Evolutionary conservation across 1,284 basidiomycete genomes (phyloP), one percentile per base, ranked within the genome.

Genomic region (Ganoderma sinense): DNA sequence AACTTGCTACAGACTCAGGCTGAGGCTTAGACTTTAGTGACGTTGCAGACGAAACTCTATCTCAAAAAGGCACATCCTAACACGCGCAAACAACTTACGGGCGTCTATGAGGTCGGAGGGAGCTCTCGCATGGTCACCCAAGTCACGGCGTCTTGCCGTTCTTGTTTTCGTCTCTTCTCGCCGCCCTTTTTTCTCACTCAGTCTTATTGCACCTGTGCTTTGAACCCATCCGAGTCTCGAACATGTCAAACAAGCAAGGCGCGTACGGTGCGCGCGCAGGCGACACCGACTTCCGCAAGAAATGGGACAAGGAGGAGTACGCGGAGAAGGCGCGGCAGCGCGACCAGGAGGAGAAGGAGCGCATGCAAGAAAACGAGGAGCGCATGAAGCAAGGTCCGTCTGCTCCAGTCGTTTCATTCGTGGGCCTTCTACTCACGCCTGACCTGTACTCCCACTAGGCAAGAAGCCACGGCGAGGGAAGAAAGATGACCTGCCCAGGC

Each of bases 301-400:
- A 92, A 87, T 95, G 93, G 93, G 93, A 95, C 84, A 94, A 94
- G 83, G 89, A 94, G 77, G 93, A 94, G 79, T 95, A 93, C 80
- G 86, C 91, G 18, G 91, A 94, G 79, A 87, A 86, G 67, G 94
- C 94, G 14, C 89, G 88, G 76, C 87, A 90, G 78, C 92, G 91
- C 75, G 93, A 94, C 75, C 82, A 86, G 33, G 93, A 94, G 74
- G 93, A 95, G 79, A 86, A 88, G 74, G 89, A 93, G 74, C 87
- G 93, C 40, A 94, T 95, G 93, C 87, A 92, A 78, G 91, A 94
- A 80, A 96, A 96, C 77, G 94, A 96, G 72, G 90, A 93, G 75
- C 87, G 93, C 18, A 79, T 93, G 86, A 91, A 91, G 82, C 88
- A 94, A 85, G 95, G 95, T 93, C 72, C 72, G 84, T 78, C 7